Conservation (phyloP, 805 yeast genomes). For the Wickerhamiella qilinensis region DNA sequence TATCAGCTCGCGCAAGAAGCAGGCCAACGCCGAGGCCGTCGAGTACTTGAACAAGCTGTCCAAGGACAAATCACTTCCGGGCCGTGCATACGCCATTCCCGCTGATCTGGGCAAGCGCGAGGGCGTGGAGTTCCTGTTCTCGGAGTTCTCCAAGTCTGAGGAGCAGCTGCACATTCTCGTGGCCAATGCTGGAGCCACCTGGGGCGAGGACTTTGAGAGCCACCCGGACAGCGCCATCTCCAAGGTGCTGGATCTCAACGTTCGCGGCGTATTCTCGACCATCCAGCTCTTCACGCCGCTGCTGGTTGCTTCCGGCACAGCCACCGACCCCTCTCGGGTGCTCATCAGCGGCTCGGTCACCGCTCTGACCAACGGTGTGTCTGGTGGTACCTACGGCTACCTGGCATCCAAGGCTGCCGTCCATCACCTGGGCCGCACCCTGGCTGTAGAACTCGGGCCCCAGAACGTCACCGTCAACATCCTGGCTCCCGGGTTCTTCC, state of each 20-base stretch:
- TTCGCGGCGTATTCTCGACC: constrained; percentile 50
- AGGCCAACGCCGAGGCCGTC: constrained; percentile 46
- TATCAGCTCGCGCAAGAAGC: constrained; percentile 46
- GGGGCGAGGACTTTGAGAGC: constrained; percentile 50
- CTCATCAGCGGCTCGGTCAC: constrained; percentile 54
- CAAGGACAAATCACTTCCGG: constrained; percentile 17
- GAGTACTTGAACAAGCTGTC: constrained; percentile 8
- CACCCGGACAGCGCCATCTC: constrained; percentile 48
- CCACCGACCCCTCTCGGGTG: constrained; percentile 47
- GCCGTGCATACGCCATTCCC: constrained; percentile 32
- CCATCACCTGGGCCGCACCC: constrained; percentile 44
- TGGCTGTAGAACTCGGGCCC: constrained; percentile 53
- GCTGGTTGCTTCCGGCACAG: constrained; percentile 34
- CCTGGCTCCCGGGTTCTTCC: constrained; percentile 65
- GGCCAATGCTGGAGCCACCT: constrained; percentile 68
- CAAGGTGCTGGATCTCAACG: constrained; percentile 47
- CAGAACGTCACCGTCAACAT: constrained; percentile 51
- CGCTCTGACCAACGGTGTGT: constrained; percentile 28
- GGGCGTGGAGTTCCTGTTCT: constrained; percentile 31
- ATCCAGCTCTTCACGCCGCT: constrained; percentile 48
- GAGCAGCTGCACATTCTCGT: constrained; percentile 41
- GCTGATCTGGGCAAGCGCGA: constrained; percentile 38
- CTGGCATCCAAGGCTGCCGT: constrained; percentile 63
- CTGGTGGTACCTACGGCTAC: constrained; percentile 52
- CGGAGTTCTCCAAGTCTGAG: constrained; percentile 26